Conservation (phyloP, 2,329 filamentous ascomycete species). For the Aplosporella prunicola region DNA sequence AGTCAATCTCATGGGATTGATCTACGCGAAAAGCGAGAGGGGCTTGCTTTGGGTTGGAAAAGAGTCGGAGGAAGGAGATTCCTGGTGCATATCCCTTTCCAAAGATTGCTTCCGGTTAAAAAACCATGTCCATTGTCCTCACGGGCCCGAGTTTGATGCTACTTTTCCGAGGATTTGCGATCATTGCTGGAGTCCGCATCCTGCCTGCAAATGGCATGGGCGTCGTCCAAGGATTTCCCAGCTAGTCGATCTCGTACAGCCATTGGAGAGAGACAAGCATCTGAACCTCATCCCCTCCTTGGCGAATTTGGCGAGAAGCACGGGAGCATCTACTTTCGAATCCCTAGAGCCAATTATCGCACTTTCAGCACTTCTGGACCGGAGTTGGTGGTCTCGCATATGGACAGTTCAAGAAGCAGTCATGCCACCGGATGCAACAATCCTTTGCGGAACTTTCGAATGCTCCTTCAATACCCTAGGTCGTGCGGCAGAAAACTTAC, state of each 20-base stretch:
- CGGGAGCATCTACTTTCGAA: not conserved
- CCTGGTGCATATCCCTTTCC: not conserved
- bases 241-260: not conserved
- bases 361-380: not conserved
- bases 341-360: not conserved
- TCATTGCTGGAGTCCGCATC: too few relatives aligned
- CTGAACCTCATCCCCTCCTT: not conserved
- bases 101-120: not conserved
- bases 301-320: not conserved
- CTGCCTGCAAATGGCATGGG: not conserved
- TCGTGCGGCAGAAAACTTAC: not conserved
- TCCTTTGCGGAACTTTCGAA: not conserved
- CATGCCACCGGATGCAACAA: not conserved
- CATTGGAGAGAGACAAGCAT: not conserved
- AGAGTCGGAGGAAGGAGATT: not conserved
- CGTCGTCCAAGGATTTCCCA: not conserved
- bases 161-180: too few relatives aligned
- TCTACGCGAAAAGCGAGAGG: not conserved
- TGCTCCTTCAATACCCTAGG: not conserved
- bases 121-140: too few relatives aligned
- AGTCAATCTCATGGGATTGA: not conserved
- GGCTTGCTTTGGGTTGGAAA: not conserved
- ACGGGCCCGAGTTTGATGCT: too few relatives aligned
- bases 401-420: slow-evolving; percentile 1
- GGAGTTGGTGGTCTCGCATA: slow-evolving; percentile 1